Evolutionary conservation across 768 basidiomycete genomes (phyloP), one percentile per base, ranked within the genome.

Genomic region (Rhodotorula graminis): DNA sequence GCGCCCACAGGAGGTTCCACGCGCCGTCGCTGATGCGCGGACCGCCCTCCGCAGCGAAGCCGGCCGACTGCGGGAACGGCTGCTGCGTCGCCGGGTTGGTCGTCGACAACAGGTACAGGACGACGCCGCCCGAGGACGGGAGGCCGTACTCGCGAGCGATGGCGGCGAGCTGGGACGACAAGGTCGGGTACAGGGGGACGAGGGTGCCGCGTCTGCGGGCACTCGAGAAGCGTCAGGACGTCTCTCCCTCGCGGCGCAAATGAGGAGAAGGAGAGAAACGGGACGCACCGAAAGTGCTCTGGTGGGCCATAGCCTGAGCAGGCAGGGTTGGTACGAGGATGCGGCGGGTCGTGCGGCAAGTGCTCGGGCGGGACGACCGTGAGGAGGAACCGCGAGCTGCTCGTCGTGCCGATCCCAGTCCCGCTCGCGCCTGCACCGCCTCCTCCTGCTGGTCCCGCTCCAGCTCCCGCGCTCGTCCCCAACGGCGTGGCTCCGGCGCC

Each of bases 131-230:
- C 0, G 90, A 91, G 76, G 89, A 92, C 2, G 94, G 94, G 27
- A 98, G 83, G 6, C 91, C 90, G 78, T 93, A 98, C 81, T 97
- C 94, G 81, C 88, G 89, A 23, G 94, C 93, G 64, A 98, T 96
- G 14, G 92, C 90, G 31, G 84, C 84, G 18, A 96, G 82, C 80
- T 96, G 94, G 1, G 88, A 85, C 55, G 91, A 88, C 2, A 98
- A 82, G 0, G 89, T 91, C 11, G 93, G 84, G 79, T 93, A 87
- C 0, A 98, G 84, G 0, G 93, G 89, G 9, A 97, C 86, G 21
- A 98, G 84, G n/a, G 87, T 88, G 15, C 94, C 94, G 40, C 94
- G 86, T 23, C 86, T 77, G 86, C 88, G 44, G n/a, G 2, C 25
- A 3, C 11, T 50, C 3, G 3, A 25, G 33, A 8, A 2, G 33